Percentiles rank a stretch among this genome's conserved stretches.
Evolutionary conservation across 768 basidiomycete genomes (phyloP).

Genomic region (Clitopilus passeckerianus): DNA sequence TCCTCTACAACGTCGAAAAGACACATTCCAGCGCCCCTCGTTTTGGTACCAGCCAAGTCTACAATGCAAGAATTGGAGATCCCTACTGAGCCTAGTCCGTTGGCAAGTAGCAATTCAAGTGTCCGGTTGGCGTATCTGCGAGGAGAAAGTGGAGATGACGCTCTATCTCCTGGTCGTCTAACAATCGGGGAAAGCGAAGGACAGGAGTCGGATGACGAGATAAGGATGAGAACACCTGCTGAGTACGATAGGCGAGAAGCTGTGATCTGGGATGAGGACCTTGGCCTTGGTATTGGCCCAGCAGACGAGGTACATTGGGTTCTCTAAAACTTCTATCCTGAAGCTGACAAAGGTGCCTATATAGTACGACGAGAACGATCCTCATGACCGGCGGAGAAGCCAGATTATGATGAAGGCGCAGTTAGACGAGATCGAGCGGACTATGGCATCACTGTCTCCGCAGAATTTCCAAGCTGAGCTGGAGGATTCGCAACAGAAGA

Average conservation of each 20-base stretch:
- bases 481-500: conserved; percentile 20
- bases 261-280: conserved; percentile 42
- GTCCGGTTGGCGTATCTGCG: conserved; percentile 43
- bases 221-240: conserved; percentile 25
- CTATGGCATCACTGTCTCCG: conserved; percentile 65
- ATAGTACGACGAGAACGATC: conserved; percentile 67
- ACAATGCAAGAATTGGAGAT: conserved; percentile 20
- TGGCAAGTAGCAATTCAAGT: conserved; percentile 28
- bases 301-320: conserved; percentile 29
- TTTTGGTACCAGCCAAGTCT: conserved; percentile 27
- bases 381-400: conserved; percentile 69
- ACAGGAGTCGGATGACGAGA: conserved; percentile 32
- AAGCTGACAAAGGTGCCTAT: background rate
- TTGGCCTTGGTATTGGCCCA: conserved; percentile 45
- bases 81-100: conserved; percentile 29
- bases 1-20: conserved; percentile 37
- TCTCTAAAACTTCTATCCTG: too few species aligned
- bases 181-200: conserved; percentile 25
- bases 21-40: conserved; percentile 55
- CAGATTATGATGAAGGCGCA: conserved; percentile 71
- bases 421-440: conserved; percentile 78
- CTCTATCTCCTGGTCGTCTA: conserved; percentile 3
- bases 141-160: conserved; percentile 16
- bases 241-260: conserved; percentile 43
- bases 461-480: conserved; percentile 38